A percentile compares a stretch with the other conserved stretches of the same genome.
These are phyloP conservation scores for Claviceps pazoutovae DNA, from an alignment of 2,329 filamentous ascomycete genomes.

Conservation along the genomic window DNA sequence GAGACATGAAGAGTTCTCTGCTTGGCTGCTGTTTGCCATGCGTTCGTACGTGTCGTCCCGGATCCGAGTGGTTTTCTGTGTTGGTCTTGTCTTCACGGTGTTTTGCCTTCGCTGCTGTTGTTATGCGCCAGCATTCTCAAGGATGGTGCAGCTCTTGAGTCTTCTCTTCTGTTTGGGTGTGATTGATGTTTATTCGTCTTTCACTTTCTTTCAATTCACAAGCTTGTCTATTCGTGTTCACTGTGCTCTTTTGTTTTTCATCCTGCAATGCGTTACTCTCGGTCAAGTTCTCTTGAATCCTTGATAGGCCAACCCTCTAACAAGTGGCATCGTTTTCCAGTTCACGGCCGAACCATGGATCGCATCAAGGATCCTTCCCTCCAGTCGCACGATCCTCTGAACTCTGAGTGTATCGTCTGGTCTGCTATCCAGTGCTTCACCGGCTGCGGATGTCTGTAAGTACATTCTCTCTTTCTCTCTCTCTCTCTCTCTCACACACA, in stretches of 20 bases:
- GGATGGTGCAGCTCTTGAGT: no score
- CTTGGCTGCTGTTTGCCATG: constrained; percentile 28
- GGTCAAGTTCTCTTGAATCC: no score
- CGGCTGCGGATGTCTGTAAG: constrained; percentile 30
- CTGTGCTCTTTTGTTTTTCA: neutral
- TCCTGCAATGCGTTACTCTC: no score
- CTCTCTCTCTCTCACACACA: neutral
- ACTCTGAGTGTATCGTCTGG: constrained; percentile 29
- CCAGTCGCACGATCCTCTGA: constrained; percentile 23
- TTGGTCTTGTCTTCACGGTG: neutral
- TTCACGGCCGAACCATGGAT: constrained; percentile 29
- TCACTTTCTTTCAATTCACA: neutral
- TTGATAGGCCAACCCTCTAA: no score
- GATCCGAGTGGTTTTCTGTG: neutral
- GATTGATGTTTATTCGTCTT: no score
- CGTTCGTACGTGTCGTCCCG: constrained; percentile 21
- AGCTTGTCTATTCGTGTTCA: neutral
- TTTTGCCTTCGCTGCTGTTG: neutral
- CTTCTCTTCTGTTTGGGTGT: no score
- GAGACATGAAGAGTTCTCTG: constrained; percentile 22
- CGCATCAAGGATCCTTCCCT: constrained; percentile 30
- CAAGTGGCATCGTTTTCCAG: constrained; percentile 11
- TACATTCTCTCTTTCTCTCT: neutral
- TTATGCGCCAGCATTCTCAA: no score
- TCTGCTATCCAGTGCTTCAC: constrained; percentile 24